Evolutionary conservation across 208 protist species (phyloP).

Genomic region (Leishmania guyanensis): DNA sequence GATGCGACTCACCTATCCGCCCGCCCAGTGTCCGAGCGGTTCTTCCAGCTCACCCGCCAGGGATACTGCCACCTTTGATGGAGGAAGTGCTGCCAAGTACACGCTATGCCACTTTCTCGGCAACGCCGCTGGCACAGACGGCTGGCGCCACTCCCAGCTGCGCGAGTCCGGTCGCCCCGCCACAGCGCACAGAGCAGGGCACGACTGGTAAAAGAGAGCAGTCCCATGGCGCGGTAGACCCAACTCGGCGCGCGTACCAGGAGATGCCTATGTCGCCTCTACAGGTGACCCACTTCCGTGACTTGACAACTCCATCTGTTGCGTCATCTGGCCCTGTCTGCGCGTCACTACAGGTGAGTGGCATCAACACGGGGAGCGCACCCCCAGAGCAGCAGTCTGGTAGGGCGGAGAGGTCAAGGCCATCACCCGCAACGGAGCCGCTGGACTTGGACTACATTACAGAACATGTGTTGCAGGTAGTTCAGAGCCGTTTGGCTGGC

Average conservation of each 20-base stretch:
- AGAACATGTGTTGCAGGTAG: slow-evolving; percentile 23
- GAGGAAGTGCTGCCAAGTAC: slow-evolving; percentile 26
- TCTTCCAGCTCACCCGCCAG: background rate
- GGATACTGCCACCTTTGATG: slow-evolving; percentile 5
- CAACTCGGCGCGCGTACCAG: slow-evolving; percentile 10
- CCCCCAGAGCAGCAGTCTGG: background rate
- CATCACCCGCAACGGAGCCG: background rate
- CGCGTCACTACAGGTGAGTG: background rate
- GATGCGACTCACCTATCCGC: background rate
- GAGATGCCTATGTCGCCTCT: slow-evolving; percentile 14
- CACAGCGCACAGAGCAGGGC: background rate
- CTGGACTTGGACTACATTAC: slow-evolving; percentile 23
- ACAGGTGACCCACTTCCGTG: slow-evolving; percentile 13
- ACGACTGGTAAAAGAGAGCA: background rate
- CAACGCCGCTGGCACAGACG: slow-evolving; percentile 9
- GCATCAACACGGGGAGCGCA: background rate
- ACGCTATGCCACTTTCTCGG: slow-evolving; percentile 1
- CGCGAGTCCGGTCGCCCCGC: background rate
- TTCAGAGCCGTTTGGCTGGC: slow-evolving; percentile 7
- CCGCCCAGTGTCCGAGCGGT: slow-evolving; percentile 10
- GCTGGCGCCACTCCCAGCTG: background rate
- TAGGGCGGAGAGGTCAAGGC: no score
- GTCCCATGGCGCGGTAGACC: background rate
- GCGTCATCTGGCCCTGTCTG: slow-evolving; percentile 12
- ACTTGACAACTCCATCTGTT: background rate